phyloP scores from a whole-genome alignment of 164 flowering plant genomes.

The Amborella trichopoda region DNA sequence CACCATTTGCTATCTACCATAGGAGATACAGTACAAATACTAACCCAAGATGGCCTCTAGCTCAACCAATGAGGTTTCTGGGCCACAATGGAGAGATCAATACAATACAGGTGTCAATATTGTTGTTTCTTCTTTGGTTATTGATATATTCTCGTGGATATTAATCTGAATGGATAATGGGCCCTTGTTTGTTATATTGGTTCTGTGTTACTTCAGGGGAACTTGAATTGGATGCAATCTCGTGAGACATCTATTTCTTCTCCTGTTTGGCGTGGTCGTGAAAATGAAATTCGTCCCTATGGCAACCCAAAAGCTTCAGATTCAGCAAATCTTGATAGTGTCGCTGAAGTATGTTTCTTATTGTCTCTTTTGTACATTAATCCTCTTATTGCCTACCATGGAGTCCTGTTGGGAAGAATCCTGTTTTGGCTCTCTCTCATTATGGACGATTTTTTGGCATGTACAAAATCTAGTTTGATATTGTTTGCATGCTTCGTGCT shows the following conservation, averaged over 20 bases:
- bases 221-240: conserved; percentile 99
- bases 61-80: conserved; percentile 98
- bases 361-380: not conserved
- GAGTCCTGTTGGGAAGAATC: too few species aligned
- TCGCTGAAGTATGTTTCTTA: conserved; percentile 82
- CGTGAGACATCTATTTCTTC: conserved; percentile 81
- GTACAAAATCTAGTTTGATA: too few species aligned
- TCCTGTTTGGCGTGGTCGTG: conserved; percentile 96
- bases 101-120: conserved; percentile 89
- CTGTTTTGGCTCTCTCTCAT: too few species aligned
- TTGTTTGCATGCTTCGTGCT: too few species aligned
- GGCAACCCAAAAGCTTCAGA: conserved; percentile 96
- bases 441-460: too few species aligned
- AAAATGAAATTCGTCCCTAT: conserved; percentile 90
- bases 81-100: conserved; percentile 99
- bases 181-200: not conserved
- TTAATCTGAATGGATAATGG: not conserved
- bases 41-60: conserved; percentile 98
- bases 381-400: too few species aligned
- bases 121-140: not conserved
- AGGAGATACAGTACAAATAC: conserved; percentile 97
- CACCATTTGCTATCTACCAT: conserved; percentile 94
- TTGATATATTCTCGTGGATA: not conserved
- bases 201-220: conserved; percentile 58
- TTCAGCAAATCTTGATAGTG: conserved; percentile 96